Evolutionary conservation across 805 yeast species (phyloP), one percentile per base, ranked within the genome.

Genomic region (Teunomyces tritomae): DNA sequence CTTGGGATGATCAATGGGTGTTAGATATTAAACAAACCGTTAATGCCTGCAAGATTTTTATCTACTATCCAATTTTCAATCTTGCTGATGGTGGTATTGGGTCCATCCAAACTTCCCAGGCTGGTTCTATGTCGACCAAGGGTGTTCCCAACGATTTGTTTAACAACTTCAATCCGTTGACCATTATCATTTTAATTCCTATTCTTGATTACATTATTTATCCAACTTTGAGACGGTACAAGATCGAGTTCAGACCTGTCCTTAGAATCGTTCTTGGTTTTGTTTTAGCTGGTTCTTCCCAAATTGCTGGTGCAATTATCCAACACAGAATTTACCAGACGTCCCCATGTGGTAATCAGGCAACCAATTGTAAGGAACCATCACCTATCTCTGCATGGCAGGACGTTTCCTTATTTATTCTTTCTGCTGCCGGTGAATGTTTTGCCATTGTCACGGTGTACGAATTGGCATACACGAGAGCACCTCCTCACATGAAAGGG

Each of bases 61-160:
- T 70, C 26, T 77, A 70, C 62, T 78, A 62, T 57, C 63, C 68
- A 40, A 58, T 68, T 29, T 69, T 62, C 55, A 60, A 63, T 51
- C 56, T 65, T 63, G 73, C 75, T 50, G 81, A 78, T 57, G 65
- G 73, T 49, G 82, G 82, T 52, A 66, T 77, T 55, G 80, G 80
- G 28, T 64, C 75, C 35, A 60, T 65, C 51, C 79, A 74, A 57
- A 77, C 72, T 49, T 74, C 80, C 3, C 82, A 78, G 60, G 81
- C 82, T 42, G 80, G 79, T 51, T 70, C 79, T 28, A 77, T 79
- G 83, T 61, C 71, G 8, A 65, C 77, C 28, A 64, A 75, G 28
- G 80, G 80, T 41, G 79, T 79, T 54, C 83, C 83, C 49, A 79
- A 79, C 56, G 83, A 79, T 67, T 70, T 79, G 55, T 76, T 78